Evolutionary conservation across 2,329 filamentous ascomycete genomes (phyloP), one percentile per base, ranked within the genome.

Genomic region (Dactylellina leptospora): DNA sequence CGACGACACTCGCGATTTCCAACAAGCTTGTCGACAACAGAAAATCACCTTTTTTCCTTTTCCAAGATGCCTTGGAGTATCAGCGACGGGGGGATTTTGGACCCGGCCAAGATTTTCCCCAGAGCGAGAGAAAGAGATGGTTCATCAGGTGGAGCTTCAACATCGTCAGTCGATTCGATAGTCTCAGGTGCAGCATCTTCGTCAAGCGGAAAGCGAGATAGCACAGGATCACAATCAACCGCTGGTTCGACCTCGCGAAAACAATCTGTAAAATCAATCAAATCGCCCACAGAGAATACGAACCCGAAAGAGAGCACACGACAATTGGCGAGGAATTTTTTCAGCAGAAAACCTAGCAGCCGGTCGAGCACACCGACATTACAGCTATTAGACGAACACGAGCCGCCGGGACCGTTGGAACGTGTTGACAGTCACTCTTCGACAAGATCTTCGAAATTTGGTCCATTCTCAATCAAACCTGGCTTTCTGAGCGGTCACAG

Each of bases 301-400:
- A n/a, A n/a, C n/a, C n/a, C n/a, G n/a, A n/a, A 63, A 30, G 68
- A 72, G 33, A 60, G 68, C 68, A 54, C 68, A 55, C 44, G 60
- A 50, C 59, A 72, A 59, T 59, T 72, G 28, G 68, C 68, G 16
- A 72, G 59, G 28, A 62, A 47, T 33, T 72, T 72, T 48, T 72
- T 72, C 50, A 63, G 59, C 59, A 72, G 68, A 42, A 72, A 72
- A 72, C 59, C 68, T 25, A 72, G 59, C 68, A 72, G 68, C 53
- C 54, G 68, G 23, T 72, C 68, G 48, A 72, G 68, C 40, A 72
- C 68, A 33, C 68, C 68, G 28, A 72, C 68, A 9, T 47, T 72
- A 30, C 53, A 60, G 25, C 54, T 72, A 23, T 44, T 58, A 23
- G 66, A 72, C 23, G 68, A 72, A 18, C 38, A 25, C 50, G 68